A percentile compares a stretch with the other conserved stretches of the same genome.
phyloP scores from a whole-genome alignment of 2,329 filamentous ascomycete species.

The Alternaria longipes region DNA sequence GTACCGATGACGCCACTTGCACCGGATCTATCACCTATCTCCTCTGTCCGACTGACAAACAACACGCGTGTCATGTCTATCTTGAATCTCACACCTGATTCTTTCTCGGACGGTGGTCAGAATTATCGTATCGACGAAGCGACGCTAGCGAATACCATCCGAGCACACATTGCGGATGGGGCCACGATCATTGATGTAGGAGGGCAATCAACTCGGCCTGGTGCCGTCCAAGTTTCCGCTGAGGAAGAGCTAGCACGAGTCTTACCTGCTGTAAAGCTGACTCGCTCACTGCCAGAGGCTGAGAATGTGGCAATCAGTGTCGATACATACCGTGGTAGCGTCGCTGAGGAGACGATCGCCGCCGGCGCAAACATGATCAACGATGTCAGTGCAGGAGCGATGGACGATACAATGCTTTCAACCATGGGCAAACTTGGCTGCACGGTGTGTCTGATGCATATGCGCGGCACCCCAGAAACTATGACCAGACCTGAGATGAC shows the following conservation, averaged over 20 bases:
- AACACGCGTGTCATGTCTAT: constrained; percentile 89
- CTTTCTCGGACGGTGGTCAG: constrained; percentile 89
- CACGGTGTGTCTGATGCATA: constrained; percentile 89
- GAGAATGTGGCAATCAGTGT: constrained; percentile 78
- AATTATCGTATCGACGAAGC: constrained; percentile 55
- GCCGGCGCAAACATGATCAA: constrained; percentile 94
- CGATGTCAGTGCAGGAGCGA: constrained; percentile 83
- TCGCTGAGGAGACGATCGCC: constrained; percentile 77
- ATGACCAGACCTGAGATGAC: constrained; percentile 69
- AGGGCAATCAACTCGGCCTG: constrained; percentile 89
- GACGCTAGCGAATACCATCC: constrained; percentile 66
- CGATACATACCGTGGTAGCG: constrained; percentile 88
- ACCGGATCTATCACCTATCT: constrained; percentile 43
- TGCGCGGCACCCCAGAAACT: constrained; percentile 84
- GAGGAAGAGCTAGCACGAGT: constrained; percentile 81
- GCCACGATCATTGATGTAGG: constrained; percentile 91
- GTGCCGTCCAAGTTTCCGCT: constrained; percentile 71
- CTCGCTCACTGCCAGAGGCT: constrained; percentile 72
- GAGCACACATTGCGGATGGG: constrained; percentile 70
- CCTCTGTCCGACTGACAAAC: constrained; percentile 32
- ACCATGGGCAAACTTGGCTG: constrained; percentile 80
- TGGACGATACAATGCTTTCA: constrained; percentile 83
- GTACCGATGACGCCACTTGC: constrained; percentile 52
- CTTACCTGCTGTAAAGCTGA: constrained; percentile 77
- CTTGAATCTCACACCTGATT: constrained; percentile 93